Conservation (phyloP, 495 filamentous ascomycete genomes). For the Bacidia gigantensis region DNA sequence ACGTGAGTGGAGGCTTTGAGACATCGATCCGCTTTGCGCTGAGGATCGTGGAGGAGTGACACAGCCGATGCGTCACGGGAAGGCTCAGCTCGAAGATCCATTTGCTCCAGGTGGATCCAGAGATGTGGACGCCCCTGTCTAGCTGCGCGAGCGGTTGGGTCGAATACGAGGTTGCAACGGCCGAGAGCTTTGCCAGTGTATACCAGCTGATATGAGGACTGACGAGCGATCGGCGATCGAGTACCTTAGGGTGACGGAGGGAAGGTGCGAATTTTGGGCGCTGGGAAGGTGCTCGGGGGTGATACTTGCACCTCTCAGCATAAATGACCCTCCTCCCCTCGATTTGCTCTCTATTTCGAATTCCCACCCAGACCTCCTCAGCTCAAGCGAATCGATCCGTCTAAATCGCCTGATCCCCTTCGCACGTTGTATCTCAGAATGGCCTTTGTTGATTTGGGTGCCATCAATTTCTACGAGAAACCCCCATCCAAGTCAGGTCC, state of each 20-base stretch:
- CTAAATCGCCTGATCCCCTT: too few relatives aligned
- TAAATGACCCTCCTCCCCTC: slow-evolving; percentile 1
- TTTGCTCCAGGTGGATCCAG: not conserved
- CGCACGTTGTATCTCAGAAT: too few relatives aligned
- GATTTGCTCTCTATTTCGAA: too few relatives aligned
- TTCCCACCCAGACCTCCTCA: too few relatives aligned
- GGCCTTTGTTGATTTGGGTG: too few relatives aligned
- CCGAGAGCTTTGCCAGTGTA: slow-evolving; percentile 1
- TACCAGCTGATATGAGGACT: not conserved
- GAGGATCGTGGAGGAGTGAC: slow-evolving; percentile 1
- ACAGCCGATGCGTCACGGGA: not conserved
- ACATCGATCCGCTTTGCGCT: slow-evolving; percentile 1
- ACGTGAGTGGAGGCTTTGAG: not conserved
- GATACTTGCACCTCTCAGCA: not conserved
- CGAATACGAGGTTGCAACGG: slow-evolving; percentile 2
- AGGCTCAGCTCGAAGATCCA: slow-evolving; percentile 1
- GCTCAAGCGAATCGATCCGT: too few relatives aligned
- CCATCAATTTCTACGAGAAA: too few relatives aligned
- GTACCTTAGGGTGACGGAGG: not conserved
- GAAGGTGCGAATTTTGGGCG: not conserved
- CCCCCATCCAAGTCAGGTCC: too few relatives aligned
- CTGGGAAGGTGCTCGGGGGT: not conserved
- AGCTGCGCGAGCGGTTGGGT: not conserved
- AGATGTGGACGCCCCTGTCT: not conserved
- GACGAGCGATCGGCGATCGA: not conserved